Evolutionary conservation across 495 filamentous ascomycete genomes (phyloP).

Genomic region (Parathielavia appendiculata): DNA sequence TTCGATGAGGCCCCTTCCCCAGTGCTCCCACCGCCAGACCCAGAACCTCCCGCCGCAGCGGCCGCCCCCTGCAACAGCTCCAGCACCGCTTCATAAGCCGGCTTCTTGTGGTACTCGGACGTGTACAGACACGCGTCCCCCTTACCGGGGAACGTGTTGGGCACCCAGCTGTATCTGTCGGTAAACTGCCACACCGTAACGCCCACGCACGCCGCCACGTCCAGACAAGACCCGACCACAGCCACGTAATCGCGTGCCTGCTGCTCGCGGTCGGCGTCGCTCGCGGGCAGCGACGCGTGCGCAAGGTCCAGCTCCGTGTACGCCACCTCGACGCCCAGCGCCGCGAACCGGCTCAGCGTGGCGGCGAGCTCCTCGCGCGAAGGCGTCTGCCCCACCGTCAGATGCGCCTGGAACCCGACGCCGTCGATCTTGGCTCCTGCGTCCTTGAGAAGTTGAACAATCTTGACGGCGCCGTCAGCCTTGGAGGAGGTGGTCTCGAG

Average conservation of each 20-base stretch:
- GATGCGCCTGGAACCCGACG: slow-evolving; percentile 55
- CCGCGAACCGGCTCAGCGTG: slow-evolving; percentile 37
- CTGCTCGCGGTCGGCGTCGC: slow-evolving; percentile 35
- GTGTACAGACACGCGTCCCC: slow-evolving; percentile 50
- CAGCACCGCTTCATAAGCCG: slow-evolving; percentile 41
- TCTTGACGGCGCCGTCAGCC: slow-evolving; percentile 36
- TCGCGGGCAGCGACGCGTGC: slow-evolving; percentile 32
- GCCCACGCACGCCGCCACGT: slow-evolving; percentile 49
- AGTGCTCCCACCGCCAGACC: background rate
- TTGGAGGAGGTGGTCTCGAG: slow-evolving; percentile 50
- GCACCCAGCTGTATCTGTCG: slow-evolving; percentile 53
- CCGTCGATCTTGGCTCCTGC: slow-evolving; percentile 50
- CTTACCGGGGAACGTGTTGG: slow-evolving; percentile 44
- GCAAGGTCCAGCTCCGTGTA: slow-evolving; percentile 57
- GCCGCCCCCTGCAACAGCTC: slow-evolving; percentile 23
- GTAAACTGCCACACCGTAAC: slow-evolving; percentile 60
- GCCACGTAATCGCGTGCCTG: slow-evolving; percentile 52
- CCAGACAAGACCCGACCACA: slow-evolving; percentile 49
- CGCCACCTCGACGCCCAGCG: slow-evolving; percentile 48
- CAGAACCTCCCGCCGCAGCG: slow-evolving; percentile 3
- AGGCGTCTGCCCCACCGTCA: slow-evolving; percentile 46
- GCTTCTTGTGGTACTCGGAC: slow-evolving; percentile 44
- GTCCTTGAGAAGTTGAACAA: slow-evolving; percentile 42
- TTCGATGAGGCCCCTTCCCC: background rate
- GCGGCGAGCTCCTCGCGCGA: slow-evolving; percentile 30